Conservation (phyloP, 176 grass and related monocot species). For the Bothriochloa decipiens region DNA sequence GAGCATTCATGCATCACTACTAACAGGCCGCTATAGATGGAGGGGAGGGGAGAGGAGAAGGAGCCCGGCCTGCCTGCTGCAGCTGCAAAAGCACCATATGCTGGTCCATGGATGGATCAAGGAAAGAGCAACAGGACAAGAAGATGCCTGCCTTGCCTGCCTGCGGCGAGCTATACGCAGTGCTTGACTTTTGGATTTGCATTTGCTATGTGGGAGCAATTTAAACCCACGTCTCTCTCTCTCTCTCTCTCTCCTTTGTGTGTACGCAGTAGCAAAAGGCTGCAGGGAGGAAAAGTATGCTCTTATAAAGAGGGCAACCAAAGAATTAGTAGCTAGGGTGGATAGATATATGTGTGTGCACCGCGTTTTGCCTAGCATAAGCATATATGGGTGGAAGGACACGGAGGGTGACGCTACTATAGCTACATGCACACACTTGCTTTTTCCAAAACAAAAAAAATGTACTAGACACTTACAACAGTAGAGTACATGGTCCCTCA, state of each 20-base stretch:
- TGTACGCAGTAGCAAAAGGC: constrained; percentile 48
- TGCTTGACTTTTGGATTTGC: constrained; percentile 43
- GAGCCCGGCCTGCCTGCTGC: not conserved
- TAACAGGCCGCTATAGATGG: constrained; percentile 28
- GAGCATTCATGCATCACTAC: constrained; percentile 36
- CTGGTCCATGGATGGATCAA: constrained; percentile 24
- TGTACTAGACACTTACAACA: not conserved
- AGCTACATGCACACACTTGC: not conserved
- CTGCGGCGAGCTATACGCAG: not conserved
- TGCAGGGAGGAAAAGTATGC: constrained; percentile 50
- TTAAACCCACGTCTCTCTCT: not conserved
- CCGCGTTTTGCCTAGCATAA: not conserved
- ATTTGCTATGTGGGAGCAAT: constrained; percentile 33
- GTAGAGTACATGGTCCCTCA: constrained; percentile 47
- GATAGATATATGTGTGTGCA: constrained; percentile 3
- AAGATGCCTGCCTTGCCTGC: constrained; percentile 4
- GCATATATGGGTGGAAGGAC: not conserved
- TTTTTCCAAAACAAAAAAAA: not conserved
- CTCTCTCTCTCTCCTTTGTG: not conserved
- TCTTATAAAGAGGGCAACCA: constrained; percentile 48
- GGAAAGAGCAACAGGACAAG: constrained; percentile 53
- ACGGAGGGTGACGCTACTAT: not conserved
- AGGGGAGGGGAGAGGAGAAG: not conserved
- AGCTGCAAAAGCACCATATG: constrained; percentile 37
- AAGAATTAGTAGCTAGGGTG: not conserved